A percentile compares a stretch with the other conserved stretches of the same genome.
These are phyloP conservation scores for Sporothrix dimorphospora DNA, from an alignment of 2,329 filamentous ascomycete genomes.

Conservation along the genomic window DNA sequence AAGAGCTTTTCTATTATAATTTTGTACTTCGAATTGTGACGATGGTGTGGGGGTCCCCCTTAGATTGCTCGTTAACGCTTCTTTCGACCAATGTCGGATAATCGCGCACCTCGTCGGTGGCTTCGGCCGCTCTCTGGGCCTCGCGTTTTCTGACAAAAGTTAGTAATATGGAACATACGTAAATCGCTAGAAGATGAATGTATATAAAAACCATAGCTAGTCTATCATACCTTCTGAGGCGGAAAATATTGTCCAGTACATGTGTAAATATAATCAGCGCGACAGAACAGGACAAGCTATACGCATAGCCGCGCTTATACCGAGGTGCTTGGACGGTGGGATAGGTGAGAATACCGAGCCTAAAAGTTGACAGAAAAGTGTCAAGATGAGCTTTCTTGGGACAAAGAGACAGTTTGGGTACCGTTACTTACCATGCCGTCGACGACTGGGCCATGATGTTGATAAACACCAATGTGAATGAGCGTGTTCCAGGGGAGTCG, in stretches of 20 bases:
- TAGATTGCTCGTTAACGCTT: not conserved
- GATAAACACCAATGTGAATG: slow-evolving; percentile 42
- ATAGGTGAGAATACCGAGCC: slow-evolving; percentile 24
- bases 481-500: slow-evolving; percentile 50
- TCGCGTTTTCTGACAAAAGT: not conserved
- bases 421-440: slow-evolving; percentile 50
- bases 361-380: not conserved
- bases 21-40: not conserved
- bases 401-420: not conserved
- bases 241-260: slow-evolving; percentile 10
- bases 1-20: too few relatives aligned
- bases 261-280: slow-evolving; percentile 19
- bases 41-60: not conserved
- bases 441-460: slow-evolving; percentile 58
- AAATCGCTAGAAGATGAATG: not conserved
- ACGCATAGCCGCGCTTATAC: slow-evolving; percentile 19
- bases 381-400: slow-evolving; percentile 1
- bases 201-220: not conserved
- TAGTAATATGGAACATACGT: not conserved
- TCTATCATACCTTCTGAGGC: slow-evolving; percentile 2
- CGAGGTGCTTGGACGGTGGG: slow-evolving; percentile 23
- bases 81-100: not conserved
- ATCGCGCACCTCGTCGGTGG: not conserved
- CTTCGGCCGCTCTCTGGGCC: not conserved
- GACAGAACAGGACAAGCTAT: slow-evolving; percentile 18